Percentiles rank a stretch among this genome's conserved stretches.
Conservation (phyloP, 148 eudicot species). For the Pouteria glomerata region DNA sequence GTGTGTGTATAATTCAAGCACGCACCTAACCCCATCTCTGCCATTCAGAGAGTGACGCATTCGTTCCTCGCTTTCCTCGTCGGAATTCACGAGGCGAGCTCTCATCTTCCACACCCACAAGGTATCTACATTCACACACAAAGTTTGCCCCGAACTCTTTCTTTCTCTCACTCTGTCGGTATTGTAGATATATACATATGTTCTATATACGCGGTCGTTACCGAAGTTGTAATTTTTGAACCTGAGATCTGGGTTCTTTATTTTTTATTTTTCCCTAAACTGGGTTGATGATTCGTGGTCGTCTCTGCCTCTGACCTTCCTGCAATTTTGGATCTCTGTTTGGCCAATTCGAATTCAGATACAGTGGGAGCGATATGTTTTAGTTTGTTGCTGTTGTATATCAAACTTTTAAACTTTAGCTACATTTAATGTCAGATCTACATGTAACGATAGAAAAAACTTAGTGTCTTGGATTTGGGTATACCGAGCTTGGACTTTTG, state of each 20-base stretch:
- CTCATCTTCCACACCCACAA: neutral
- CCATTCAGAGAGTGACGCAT: neutral
- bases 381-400: slow-evolving; percentile 12
- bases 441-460: too few relatives aligned
- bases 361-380: slow-evolving; percentile 8
- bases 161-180: neutral
- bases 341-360: slow-evolving; percentile 14
- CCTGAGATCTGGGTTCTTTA: neutral
- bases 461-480: neutral
- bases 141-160: neutral
- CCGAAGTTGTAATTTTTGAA: neutral
- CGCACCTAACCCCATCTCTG: neutral
- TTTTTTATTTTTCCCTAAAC: neutral
- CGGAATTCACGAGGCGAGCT: slow-evolving; percentile 7
- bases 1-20: too few relatives aligned
- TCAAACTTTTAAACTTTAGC: slow-evolving; percentile 1
- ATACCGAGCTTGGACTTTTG: neutral
- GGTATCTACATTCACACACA: neutral
- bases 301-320: neutral
- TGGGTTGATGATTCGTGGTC: slow-evolving; percentile 15
- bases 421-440: slow-evolving; percentile 8
- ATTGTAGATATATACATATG: neutral
- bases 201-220: too few relatives aligned
- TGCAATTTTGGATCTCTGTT: slow-evolving; percentile 7
- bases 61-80: neutral